Base-by-base conservation (phyloP, 1,284 basidiomycete genomes). In the Puccinia novopanici region DNA sequence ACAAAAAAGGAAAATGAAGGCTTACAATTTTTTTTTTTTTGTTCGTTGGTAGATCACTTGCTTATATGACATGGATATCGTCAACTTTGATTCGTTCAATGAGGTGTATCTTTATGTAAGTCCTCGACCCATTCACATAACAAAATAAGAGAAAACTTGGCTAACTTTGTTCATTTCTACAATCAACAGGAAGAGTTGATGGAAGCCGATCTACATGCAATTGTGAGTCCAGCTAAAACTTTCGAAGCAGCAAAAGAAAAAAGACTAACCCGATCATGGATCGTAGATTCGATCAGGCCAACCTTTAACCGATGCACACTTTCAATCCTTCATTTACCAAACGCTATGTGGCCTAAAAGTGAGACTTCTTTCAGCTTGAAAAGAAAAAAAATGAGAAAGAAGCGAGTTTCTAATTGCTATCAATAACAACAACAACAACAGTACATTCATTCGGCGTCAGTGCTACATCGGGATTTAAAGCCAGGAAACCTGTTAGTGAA, bases 131-230 rank as follows among this genome's bases (percentile, higher is more conserved):
- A 9, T 45, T 12, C 30, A 6, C 10, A 3, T 12, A 61, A 61
- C 8, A 57, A 22, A n/a, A 19, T 9, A 19, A 57, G 22, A 30
- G 9, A 57, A 57, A 67, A 45, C 19, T n/a, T 19, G 17, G 55
- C 30, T 30, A 15, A 17, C 24, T 61, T 40, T 37, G 27, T 55
- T 54, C 13, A 6, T 42, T n/a, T n/a, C n/a, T n/a, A n/a, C n/a
- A n/a, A 42, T 72, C 15, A 45, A 42, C 50, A 93, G 91, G 94
- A 97, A 88, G 95, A 98, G 86, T 90, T 98, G 82, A 99, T 99
- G 97, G 97, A 99, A 86, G 97, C 97, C 74, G 97, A 99, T 89
- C 89, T 99, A 24, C 97, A 99, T 85, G 97, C 96, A 27, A 99
- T 99, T 86, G 95, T 95, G 84, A 86, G 90, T 50, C n/a, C n/a